phyloP scores from a whole-genome alignment of 345 rosid genomes.

The Eucalyptus sideroxylon region DNA sequence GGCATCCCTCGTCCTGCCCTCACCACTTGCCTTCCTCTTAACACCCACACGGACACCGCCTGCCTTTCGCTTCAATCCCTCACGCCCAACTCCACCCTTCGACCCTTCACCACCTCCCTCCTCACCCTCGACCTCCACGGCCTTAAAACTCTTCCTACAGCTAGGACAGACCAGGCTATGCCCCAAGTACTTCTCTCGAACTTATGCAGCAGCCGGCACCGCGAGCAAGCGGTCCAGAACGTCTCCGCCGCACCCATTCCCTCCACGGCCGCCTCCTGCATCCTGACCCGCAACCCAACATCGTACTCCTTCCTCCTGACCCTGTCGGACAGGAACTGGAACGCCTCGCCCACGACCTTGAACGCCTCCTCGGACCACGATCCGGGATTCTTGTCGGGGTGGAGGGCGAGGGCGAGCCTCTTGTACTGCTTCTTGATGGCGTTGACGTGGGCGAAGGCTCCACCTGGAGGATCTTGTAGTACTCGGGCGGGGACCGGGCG shows the following conservation, averaged over 20 bases:
- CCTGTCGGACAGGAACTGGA: conserved; percentile 56
- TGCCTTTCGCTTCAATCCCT: conserved; percentile 5
- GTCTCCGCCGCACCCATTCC: conserved; percentile 13
- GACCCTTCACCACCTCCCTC: neutral
- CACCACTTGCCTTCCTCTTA: conserved; percentile 3
- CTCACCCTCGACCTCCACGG: conserved; percentile 41
- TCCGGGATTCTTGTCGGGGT: conserved; percentile 69
- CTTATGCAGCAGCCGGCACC: conserved; percentile 59
- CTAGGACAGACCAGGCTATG: conserved; percentile 61
- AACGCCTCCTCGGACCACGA: conserved; percentile 73
- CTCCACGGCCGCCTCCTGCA: conserved; percentile 42
- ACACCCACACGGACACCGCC: neutral
- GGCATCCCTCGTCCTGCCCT: neutral
- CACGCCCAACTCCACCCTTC: neutral
- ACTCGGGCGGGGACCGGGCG: conserved; percentile 29
- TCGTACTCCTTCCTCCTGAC: conserved; percentile 70
- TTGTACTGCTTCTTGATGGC: conserved; percentile 60
- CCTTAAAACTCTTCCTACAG: conserved; percentile 65
- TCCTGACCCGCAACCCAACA: conserved; percentile 48
- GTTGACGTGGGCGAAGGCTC: conserved; percentile 66
- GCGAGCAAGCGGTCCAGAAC: conserved; percentile 59
- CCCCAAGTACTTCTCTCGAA: conserved; percentile 72
- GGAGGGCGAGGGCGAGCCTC: conserved; percentile 57
- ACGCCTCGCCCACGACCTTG: conserved; percentile 71
- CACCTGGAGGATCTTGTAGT: conserved; percentile 75